A percentile compares a stretch with the other conserved stretches of the same genome.
Evolutionary conservation across 2,329 filamentous ascomycete genomes (phyloP).

Genomic region (Clarireedia paspali): DNA sequence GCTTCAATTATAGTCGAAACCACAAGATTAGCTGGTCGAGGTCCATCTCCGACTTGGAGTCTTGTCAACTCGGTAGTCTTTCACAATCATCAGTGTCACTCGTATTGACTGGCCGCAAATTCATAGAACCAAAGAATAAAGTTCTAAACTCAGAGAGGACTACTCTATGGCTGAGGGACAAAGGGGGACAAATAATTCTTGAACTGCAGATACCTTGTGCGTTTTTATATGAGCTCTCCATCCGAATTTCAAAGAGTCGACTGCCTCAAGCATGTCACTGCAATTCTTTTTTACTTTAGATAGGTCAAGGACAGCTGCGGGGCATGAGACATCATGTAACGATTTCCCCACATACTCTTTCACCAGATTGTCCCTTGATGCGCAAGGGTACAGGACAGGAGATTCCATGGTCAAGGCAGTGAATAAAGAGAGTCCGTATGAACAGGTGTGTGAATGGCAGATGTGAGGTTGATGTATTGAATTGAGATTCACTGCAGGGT

Average conservation of each 20-base stretch:
- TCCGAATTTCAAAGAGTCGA: conserved; percentile 48
- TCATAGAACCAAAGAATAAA: background rate
- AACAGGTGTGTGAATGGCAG: background rate
- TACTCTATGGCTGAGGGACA: background rate
- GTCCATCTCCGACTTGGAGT: conserved; percentile 57
- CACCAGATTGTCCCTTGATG: conserved; percentile 32
- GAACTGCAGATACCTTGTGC: conserved; percentile 53
- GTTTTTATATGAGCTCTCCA: conserved; percentile 79
- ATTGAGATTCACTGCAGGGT: too few species aligned
- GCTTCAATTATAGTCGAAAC: conserved; percentile 70
- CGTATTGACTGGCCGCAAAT: conserved; percentile 6
- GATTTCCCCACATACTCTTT: conserved; percentile 49
- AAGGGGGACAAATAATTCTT: background rate
- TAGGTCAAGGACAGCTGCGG: conserved; percentile 60
- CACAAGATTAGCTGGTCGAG: conserved; percentile 47
- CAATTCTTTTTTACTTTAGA: conserved; percentile 62
- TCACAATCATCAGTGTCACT: conserved; percentile 7
- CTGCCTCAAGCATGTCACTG: conserved; percentile 59
- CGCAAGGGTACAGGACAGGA: conserved; percentile 19
- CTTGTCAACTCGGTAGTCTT: conserved; percentile 59
- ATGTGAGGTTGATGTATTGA: background rate
- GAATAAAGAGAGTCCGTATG: background rate
- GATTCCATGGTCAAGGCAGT: conserved; percentile 18
- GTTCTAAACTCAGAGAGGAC: background rate
- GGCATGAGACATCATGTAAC: conserved; percentile 53